phyloP scores from a whole-genome alignment of 2,329 filamentous ascomycete genomes.

The Exophiala dermatitidis region DNA sequence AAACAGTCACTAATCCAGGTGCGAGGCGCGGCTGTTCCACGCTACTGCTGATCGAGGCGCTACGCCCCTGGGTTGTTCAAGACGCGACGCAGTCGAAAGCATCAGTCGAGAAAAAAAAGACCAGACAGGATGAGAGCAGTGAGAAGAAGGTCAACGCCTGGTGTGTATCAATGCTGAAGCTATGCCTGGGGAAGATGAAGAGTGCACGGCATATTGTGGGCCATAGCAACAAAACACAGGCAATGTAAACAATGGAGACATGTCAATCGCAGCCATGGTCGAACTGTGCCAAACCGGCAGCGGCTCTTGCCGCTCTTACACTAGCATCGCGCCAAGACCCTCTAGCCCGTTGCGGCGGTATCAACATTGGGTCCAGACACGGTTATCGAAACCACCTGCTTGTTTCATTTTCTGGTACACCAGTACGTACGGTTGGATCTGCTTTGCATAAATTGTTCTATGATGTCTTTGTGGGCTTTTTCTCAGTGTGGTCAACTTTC shows the following conservation, averaged over 20 bases:
- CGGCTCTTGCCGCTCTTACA: conserved; percentile 3
- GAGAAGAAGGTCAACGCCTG: conserved; percentile 14
- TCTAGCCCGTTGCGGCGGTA: not conserved
- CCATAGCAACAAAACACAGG: conserved; percentile 18
- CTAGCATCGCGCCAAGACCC: not conserved
- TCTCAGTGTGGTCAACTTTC: not conserved
- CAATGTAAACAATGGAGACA: not conserved
- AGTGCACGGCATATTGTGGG: conserved; percentile 19
- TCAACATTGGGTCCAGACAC: not conserved
- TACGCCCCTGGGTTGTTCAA: conserved; percentile 12
- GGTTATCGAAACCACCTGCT: not conserved
- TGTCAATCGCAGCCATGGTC: conserved; percentile 4
- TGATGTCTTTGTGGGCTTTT: not conserved
- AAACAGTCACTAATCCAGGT: not conserved
- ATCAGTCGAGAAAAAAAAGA: conserved; percentile 10
- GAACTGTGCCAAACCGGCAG: conserved; percentile 3
- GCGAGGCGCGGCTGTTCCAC: not conserved
- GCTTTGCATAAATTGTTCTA: not conserved
- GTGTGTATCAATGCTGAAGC: conserved; percentile 22
- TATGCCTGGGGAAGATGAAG: conserved; percentile 15
- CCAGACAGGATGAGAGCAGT: conserved; percentile 14
- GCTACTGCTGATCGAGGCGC: conserved; percentile 7
- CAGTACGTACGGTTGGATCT: not conserved
- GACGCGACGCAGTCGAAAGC: conserved; percentile 8
- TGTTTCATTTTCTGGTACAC: not conserved